A percentile compares a stretch with the other conserved stretches of the same genome.
These are phyloP conservation scores for Trichosporon sp. DNA, from an alignment of 1,284 basidiomycete species.

Conservation along the genomic window DNA sequence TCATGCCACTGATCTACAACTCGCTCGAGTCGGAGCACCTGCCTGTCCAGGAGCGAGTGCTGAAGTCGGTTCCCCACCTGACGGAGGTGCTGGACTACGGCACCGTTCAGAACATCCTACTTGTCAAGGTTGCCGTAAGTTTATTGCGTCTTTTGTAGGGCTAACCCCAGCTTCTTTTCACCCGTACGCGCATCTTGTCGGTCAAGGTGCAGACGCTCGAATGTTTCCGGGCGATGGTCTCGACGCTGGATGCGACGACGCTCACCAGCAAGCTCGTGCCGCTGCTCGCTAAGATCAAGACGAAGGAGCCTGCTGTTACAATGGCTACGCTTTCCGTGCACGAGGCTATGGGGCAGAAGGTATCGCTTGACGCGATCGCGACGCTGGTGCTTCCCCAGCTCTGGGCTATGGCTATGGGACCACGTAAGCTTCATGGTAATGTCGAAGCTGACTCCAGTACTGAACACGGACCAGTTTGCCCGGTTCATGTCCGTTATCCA, in stretches of 20 bases:
- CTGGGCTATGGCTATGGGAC: conserved; percentile 96
- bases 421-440: conserved; percentile 56
- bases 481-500: conserved; percentile 67
- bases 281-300: conserved; percentile 86
- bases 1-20: conserved; percentile 90
- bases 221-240: conserved; percentile 88
- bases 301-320: conserved; percentile 90
- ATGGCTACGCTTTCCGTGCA: conserved; percentile 91
- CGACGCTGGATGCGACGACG: conserved; percentile 84
- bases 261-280: conserved; percentile 94
- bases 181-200: conserved; percentile 75
- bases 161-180: conserved; percentile 68
- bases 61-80: conserved; percentile 77
- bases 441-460: conserved; percentile 53
- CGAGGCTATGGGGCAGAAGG: conserved; percentile 92
- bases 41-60: conserved; percentile 81
- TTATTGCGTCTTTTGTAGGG: not conserved
- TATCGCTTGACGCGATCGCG: conserved; percentile 90
- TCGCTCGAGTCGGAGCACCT: conserved; percentile 90
- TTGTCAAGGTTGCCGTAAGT: conserved; percentile 80
- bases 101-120: conserved; percentile 77
- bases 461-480: conserved; percentile 86
- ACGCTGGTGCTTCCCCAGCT: conserved; percentile 88
- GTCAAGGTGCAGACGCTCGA: conserved; percentile 85
- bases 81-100: conserved; percentile 92